phyloP scores from a whole-genome alignment of 192 early-diverging fungal species.

The Coemansia sp. region DNA sequence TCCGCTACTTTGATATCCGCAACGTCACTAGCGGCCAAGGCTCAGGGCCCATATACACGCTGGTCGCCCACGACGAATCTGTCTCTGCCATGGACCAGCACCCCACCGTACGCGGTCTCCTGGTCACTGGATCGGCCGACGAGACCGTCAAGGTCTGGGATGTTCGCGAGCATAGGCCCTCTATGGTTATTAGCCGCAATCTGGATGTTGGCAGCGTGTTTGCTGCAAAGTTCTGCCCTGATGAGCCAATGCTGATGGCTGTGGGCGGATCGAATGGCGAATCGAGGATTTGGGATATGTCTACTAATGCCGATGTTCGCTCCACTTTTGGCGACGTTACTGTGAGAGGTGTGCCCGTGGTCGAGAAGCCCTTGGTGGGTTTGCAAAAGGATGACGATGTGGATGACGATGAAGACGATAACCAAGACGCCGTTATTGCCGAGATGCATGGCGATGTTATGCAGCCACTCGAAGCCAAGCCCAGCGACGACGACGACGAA shows the following conservation, averaged over 20 bases:
- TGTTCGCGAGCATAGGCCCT: conserved; percentile 68
- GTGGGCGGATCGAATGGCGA: conserved; percentile 89
- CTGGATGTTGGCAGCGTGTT: conserved; percentile 87
- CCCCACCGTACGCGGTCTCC: conserved; percentile 70
- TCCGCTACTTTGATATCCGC: conserved; percentile 87
- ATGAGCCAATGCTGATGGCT: conserved; percentile 88
- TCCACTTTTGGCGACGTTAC: conserved; percentile 30
- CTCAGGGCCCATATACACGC: conserved; percentile 71
- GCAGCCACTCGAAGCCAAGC: conserved; percentile 1
- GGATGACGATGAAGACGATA: conserved; percentile 54
- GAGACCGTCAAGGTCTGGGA: conserved; percentile 95
- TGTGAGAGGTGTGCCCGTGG: conserved; percentile 13
- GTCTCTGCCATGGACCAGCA: conserved; percentile 88
- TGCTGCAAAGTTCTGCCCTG: conserved; percentile 81
- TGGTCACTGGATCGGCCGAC: conserved; percentile 93
- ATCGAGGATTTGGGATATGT: conserved; percentile 90
- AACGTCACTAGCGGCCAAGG: conserved; percentile 34
- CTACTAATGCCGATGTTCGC: conserved; percentile 82
- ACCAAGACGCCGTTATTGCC: conserved; percentile 46
- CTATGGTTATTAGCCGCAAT: conserved; percentile 85
- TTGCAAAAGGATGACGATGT: conserved; percentile 22
- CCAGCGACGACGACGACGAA: conserved; percentile 35
- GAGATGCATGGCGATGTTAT: conserved; percentile 36
- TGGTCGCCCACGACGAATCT: conserved; percentile 92
- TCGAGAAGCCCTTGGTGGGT: conserved; percentile 58